A percentile compares a stretch with the other conserved stretches of the same genome.
These are phyloP conservation scores for Chrysophaeum taylorii DNA, from an alignment of 352 stramenopile genomes.

Conservation along the genomic window DNA sequence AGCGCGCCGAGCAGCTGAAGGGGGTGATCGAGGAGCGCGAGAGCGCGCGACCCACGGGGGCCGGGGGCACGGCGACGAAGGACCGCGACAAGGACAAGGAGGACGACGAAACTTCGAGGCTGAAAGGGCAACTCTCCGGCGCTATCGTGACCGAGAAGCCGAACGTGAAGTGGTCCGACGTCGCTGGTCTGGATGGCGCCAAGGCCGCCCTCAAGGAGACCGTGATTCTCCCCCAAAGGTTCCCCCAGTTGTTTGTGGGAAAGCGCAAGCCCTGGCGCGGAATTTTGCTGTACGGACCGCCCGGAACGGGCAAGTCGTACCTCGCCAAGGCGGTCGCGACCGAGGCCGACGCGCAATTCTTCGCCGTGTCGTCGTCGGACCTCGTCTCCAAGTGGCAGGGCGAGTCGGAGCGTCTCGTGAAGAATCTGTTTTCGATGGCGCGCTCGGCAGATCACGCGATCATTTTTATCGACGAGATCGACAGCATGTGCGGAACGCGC, in stretches of 20 bases:
- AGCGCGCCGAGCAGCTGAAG: conserved; percentile 58
- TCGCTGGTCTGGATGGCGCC: conserved; percentile 86
- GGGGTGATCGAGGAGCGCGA: conserved; percentile 50
- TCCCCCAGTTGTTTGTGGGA: conserved; percentile 92
- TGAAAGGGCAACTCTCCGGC: conserved; percentile 80
- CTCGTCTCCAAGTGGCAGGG: conserved; percentile 74
- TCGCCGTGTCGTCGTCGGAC: conserved; percentile 91
- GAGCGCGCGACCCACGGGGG: conserved; percentile 24
- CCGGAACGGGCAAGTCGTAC: conserved; percentile 50
- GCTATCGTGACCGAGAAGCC: conserved; percentile 66
- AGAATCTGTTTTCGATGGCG: conserved; percentile 96
- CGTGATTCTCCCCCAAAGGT: conserved; percentile 81
- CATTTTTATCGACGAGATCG: conserved; percentile 96
- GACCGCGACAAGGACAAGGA: conserved; percentile 35
- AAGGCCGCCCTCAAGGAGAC: conserved; percentile 96
- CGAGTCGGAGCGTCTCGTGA: conserved; percentile 74
- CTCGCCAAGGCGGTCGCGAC: conserved; percentile 94
- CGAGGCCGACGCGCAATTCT: conserved; percentile 95
- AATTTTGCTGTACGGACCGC: conserved; percentile 93
- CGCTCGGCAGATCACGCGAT: conserved; percentile 72
- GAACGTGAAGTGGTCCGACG: conserved; percentile 88
- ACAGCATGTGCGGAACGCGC: conserved; percentile 85
- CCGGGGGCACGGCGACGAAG: conserved; percentile 32
- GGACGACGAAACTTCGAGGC: conserved; percentile 83
- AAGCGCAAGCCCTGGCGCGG: conserved; percentile 80